phyloP scores from a whole-genome alignment of 2,329 filamentous ascomycete species.

The Botrytis cinerea region DNA sequence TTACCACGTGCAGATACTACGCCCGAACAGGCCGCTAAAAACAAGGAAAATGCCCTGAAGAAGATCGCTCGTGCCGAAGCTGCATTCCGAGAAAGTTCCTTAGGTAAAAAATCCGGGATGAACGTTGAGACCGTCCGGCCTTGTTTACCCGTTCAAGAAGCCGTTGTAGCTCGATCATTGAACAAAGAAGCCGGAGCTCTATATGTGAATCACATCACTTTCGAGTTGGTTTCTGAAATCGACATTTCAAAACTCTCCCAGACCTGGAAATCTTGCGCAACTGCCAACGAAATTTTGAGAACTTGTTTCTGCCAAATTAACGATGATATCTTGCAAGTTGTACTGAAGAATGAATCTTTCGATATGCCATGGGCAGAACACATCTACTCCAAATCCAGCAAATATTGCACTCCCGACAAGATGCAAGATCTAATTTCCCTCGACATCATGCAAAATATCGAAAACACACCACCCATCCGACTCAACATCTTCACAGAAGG shows the following conservation, averaged over 20 bases:
- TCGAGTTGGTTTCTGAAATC: constrained; percentile 29
- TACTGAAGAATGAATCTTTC: neutral
- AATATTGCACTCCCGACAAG: neutral
- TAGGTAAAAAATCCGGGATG: neutral
- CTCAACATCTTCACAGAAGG: constrained; percentile 5
- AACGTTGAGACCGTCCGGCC: constrained; percentile 29
- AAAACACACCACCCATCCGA: neutral
- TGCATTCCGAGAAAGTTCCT: neutral
- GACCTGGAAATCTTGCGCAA: constrained; percentile 25
- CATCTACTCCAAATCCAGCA: neutral
- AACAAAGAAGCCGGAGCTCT: constrained; percentile 35
- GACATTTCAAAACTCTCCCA: constrained; percentile 29
- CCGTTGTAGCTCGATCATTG: constrained; percentile 43
- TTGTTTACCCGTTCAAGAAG: constrained; percentile 43
- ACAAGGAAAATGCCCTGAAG: neutral
- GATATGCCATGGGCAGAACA: constrained; percentile 13
- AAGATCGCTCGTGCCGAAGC: neutral
- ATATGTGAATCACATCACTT: constrained; percentile 41
- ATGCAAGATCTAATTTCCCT: neutral
- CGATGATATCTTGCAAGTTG: constrained; percentile 14
- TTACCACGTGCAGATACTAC: neutral
- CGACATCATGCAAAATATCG: constrained; percentile 8
- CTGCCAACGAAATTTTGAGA: constrained; percentile 18
- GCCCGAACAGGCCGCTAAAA: neutral
- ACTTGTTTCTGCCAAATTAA: constrained; percentile 22